Percentiles rank a stretch among this genome's conserved stretches.
Conservation (phyloP, 306 rosid genomes). For the Cicer chorassanicum region DNA sequence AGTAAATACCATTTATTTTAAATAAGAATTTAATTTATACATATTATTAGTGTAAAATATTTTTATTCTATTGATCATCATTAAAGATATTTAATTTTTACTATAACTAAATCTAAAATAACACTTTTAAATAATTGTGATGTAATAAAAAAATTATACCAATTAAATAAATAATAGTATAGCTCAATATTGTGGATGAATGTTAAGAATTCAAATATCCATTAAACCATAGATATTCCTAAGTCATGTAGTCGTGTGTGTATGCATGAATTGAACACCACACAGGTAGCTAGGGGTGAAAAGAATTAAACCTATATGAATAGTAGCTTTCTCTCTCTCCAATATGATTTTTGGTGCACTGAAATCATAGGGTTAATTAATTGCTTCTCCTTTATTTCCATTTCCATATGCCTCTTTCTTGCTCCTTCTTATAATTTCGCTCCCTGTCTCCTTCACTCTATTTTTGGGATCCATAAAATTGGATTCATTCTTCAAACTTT, state of each 20-base stretch:
- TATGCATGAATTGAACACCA: background rate
- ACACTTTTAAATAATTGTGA: no score
- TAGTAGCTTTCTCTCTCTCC: slow-evolving; percentile 30
- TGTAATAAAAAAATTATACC: no score
- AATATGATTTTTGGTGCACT: slow-evolving; percentile 46
- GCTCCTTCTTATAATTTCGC: slow-evolving; percentile 35
- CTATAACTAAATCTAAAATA: no score
- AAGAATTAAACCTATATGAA: slow-evolving; percentile 47
- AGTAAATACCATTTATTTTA: no score
- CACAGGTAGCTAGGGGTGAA: slow-evolving; percentile 37
- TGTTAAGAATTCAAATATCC: no score
- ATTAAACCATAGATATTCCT: background rate
- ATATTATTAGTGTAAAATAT: no score
- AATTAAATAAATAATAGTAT: no score
- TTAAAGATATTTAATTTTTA: no score
- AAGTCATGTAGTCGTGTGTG: background rate
- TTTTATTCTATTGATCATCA: no score
- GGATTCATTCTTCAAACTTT: background rate
- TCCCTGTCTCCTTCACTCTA: slow-evolving; percentile 44
- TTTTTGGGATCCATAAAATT: slow-evolving; percentile 18
- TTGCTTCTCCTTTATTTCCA: slow-evolving; percentile 51
- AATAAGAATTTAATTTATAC: no score
- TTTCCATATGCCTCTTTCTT: slow-evolving; percentile 36
- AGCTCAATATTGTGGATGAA: no score
- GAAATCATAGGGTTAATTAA: slow-evolving; percentile 45